Evolutionary conservation across 768 basidiomycete genomes (phyloP), one percentile per base, ranked within the genome.

Genomic region (Termitomyces sp.): DNA sequence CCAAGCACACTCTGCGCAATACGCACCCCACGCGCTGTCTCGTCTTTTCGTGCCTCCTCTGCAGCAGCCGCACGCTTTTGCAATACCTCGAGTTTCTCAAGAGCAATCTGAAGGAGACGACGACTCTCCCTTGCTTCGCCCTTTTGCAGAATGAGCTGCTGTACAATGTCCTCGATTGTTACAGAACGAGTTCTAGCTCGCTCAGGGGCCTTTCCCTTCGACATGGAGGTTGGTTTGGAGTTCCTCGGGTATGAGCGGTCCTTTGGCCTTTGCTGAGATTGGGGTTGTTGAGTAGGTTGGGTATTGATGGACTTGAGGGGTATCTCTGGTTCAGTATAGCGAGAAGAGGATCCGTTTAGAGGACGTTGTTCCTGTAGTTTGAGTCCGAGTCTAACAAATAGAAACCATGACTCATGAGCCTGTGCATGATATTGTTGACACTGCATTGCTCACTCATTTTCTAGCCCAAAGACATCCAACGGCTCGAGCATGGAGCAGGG

Each of bases 71-170:
- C 62, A 13, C 67, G 67, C 44, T 62, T 36, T 33, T 58, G 60
- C 11, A 69, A 49, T 11, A 61, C 53, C 28, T 73, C 71, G 7
- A 75, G 61, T 42, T 70, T 73, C 8, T 69, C 62, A 1, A 72
- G 56, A 4, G 74, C 74, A 7, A 64, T 66, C 3, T 60, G 63
- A n/a, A 75, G 61, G 0, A 75, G 65, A 16, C 66, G 66, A 56
- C 69, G 71, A 36, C 70, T 67, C 44, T 74, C 73, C 42, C 66
- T 65, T 1, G 66, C 59, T 20, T 74, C 69, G 55, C 70, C 59
- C 52, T 76, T 74, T 52, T 71, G 65, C 13, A 57, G 42, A 32
- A 75, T 65, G 12, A 72, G 62, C 3, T 62, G 68, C 2, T 67
- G 67, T n/a, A 74, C 63, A 15, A 76, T 67, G 11, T 69, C 60